Evolutionary conservation across 164 flowering plant species (phyloP).

Genomic region (Berberis thunbergii): DNA sequence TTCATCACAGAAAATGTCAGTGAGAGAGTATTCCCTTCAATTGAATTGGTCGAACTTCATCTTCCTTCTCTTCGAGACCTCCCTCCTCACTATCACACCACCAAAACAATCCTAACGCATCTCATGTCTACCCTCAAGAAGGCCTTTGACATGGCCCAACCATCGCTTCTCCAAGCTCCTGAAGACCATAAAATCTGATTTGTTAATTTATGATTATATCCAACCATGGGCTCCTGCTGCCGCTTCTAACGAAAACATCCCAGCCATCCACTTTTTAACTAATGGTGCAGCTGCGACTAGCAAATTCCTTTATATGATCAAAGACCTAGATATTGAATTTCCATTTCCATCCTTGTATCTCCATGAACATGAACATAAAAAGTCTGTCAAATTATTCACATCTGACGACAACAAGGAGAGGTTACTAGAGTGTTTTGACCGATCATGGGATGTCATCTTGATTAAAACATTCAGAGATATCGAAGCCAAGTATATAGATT

Average conservation of each 20-base stretch:
- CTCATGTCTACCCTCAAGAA: constrained; percentile 28
- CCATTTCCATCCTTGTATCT: constrained; percentile 8
- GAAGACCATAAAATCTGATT: constrained; percentile 14
- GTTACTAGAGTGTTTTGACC: constrained; percentile 1
- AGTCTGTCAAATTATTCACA: background rate
- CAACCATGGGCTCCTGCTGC: constrained; percentile 26
- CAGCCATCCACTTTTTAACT: constrained; percentile 13
- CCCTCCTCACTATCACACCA: constrained; percentile 20
- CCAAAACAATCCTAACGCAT: constrained; percentile 25
- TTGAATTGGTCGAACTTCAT: constrained; percentile 11
- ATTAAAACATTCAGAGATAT: constrained; percentile 22
- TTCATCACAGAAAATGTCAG: constrained; percentile 16
- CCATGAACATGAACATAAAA: background rate
- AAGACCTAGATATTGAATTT: background rate
- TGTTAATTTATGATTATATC: constrained; percentile 21
- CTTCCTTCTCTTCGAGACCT: constrained; percentile 24
- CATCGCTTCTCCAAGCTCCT: constrained; percentile 22
- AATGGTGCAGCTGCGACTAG: constrained; percentile 6
- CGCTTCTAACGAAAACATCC: constrained; percentile 13
- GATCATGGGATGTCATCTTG: constrained; percentile 11
- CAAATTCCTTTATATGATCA: background rate
- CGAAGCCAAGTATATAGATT: constrained; percentile 23
- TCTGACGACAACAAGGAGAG: background rate
- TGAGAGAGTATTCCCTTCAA: background rate
- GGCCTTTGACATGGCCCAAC: constrained; percentile 22